A percentile compares a stretch with the other conserved stretches of the same genome.
phyloP scores from a whole-genome alignment of 164 flowering plant species.

The Kalanchoe fedtschenkoi region DNA sequence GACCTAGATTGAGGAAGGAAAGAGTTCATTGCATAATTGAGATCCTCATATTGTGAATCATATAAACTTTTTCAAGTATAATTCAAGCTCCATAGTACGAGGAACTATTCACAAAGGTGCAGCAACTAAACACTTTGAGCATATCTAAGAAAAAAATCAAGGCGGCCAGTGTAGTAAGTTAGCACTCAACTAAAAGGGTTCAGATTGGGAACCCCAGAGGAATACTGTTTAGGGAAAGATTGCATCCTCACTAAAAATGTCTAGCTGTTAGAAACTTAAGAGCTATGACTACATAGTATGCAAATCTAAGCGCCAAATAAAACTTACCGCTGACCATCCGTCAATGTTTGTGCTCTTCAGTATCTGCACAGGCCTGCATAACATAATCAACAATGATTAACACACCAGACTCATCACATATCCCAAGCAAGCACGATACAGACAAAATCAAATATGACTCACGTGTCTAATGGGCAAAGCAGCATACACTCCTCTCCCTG shows the following conservation, averaged over 20 bases:
- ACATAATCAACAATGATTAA: constrained; percentile 11
- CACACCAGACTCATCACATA: not conserved
- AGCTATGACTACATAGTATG: not conserved
- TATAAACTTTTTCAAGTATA: not conserved
- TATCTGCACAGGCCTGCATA: constrained; percentile 84
- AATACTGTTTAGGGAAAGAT: not conserved
- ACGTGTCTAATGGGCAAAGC: constrained; percentile 89
- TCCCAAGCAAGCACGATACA: not conserved
- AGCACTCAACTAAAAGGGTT: not conserved
- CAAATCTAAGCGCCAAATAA: constrained; percentile 8
- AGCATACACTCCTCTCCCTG: constrained; percentile 74
- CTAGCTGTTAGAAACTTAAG: not conserved
- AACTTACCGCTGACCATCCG: constrained; percentile 94
- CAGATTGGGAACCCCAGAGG: not conserved
- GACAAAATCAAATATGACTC: constrained; percentile 20
- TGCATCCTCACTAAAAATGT: not conserved
- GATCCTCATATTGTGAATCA: not conserved
- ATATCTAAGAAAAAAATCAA: no score
- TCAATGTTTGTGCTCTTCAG: constrained; percentile 80
- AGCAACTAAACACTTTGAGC: no score
- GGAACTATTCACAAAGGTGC: not conserved
- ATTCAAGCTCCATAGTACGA: no score
- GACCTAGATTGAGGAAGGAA: constrained; percentile 40
- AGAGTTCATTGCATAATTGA: not conserved
- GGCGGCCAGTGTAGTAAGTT: no score